A percentile compares a stretch with the other conserved stretches of the same genome.
These are phyloP conservation scores for Termitomyces sp. DNA, from an alignment of 768 basidiomycete species.

Conservation along the genomic window DNA sequence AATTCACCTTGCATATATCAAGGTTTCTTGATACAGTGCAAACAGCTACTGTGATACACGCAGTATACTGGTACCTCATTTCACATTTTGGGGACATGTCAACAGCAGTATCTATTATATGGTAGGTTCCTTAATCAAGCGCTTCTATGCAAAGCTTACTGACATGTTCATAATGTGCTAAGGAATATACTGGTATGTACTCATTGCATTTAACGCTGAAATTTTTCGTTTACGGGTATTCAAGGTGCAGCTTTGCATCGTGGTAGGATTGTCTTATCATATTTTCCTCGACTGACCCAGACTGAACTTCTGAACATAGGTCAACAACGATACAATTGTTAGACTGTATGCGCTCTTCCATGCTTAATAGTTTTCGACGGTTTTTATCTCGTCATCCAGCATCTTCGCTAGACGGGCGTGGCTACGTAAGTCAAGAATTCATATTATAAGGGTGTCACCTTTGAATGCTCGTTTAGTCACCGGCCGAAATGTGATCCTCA, in stretches of 20 bases:
- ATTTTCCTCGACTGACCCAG: background rate
- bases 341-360: background rate
- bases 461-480: background rate
- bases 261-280: background rate
- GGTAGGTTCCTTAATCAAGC: background rate
- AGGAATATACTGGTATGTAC: background rate
- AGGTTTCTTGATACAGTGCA: conserved; percentile 1
- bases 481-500: background rate
- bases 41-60: background rate
- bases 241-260: conserved; percentile 1
- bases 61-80: background rate
- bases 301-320: background rate
- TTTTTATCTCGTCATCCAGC: background rate
- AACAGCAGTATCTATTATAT: background rate
- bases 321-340: background rate
- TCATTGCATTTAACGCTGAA: background rate
- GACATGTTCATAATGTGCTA: background rate
- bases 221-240: background rate
- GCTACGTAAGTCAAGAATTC: background rate
- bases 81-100: background rate
- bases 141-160: background rate
- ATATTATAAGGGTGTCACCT: background rate
- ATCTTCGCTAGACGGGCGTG: conserved; percentile 1
- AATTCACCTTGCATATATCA: background rate
- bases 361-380: background rate